Evolutionary conservation across 495 filamentous ascomycete species (phyloP).

Genomic region (Paragyromitra xinjiangensis): DNA sequence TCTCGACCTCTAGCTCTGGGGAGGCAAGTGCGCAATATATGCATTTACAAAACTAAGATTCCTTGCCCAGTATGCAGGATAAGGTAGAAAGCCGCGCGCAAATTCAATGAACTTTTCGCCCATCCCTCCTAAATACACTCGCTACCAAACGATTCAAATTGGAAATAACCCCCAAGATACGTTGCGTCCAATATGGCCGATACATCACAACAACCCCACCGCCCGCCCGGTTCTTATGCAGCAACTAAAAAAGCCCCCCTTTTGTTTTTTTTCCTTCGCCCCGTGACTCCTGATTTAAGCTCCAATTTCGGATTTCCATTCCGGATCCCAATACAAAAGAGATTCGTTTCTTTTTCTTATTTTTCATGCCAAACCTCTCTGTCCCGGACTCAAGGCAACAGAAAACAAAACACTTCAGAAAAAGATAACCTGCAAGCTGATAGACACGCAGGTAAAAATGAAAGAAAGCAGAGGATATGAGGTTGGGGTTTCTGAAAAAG

Average conservation of each 20-base stretch:
- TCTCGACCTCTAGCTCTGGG: background rate
- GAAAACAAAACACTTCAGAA: background rate
- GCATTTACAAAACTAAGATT: background rate
- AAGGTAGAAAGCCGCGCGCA: background rate
- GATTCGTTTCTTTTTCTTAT: constrained; percentile 27
- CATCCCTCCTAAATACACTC: constrained; percentile 24
- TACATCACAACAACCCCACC: background rate
- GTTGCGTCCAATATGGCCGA: background rate
- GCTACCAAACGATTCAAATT: constrained; percentile 19
- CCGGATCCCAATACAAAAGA: constrained; percentile 19
- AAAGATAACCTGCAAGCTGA: constrained; percentile 5
- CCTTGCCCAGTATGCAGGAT: background rate
- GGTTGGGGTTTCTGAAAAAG: background rate
- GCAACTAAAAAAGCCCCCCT: background rate
- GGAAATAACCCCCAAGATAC: background rate
- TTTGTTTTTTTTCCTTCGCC: background rate
- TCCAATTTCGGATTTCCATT: background rate
- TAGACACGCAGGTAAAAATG: constrained; percentile 6
- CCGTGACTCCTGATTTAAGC: background rate
- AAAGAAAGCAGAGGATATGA: constrained; percentile 32
- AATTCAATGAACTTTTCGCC: background rate
- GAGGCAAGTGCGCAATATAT: background rate
- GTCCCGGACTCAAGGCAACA: background rate
- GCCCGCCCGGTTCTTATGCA: background rate
- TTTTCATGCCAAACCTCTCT: constrained; percentile 1